phyloP scores from a whole-genome alignment of 2,329 filamentous ascomycete species.

The Metarhizium humberi region DNA sequence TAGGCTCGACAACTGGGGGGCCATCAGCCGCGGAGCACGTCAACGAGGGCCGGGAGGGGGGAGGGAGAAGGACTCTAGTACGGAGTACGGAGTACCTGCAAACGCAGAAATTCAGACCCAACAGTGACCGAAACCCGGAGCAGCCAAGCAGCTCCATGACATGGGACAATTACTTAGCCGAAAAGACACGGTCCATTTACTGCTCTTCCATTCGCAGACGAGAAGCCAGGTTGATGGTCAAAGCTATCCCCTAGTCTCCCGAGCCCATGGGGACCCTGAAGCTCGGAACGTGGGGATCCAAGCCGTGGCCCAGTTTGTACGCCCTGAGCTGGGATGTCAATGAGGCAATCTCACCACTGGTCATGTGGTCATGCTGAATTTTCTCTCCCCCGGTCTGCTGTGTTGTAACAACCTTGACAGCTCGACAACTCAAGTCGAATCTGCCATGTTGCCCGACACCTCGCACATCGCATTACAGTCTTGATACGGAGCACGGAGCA shows the following conservation, averaged over 20 bases:
- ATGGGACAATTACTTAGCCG: not conserved
- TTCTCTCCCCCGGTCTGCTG: not conserved
- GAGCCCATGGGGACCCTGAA: slow-evolving; percentile 1
- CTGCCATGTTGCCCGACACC: not conserved
- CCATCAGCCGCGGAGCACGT: not conserved
- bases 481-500: not conserved
- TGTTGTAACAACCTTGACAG: not conserved
- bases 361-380: slow-evolving; percentile 11
- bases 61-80: no score
- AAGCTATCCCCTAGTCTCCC: not conserved
- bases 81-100: not conserved
- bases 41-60: not conserved
- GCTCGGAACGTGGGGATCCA: slow-evolving; percentile 2
- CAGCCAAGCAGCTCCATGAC: not conserved
- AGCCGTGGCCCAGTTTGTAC: not conserved
- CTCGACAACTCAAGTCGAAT: not conserved
- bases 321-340: not conserved
- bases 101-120: not conserved
- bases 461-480: not conserved
- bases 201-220: not conserved
- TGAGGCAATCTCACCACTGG: slow-evolving; percentile 8
- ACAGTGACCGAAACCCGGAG: not conserved
- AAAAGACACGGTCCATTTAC: not conserved
- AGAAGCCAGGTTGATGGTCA: not conserved
- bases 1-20: not conserved